A percentile compares a stretch with the other conserved stretches of the same genome.
Evolutionary conservation across 768 basidiomycete species (phyloP).

Genomic region (Kwoniella dejecticola): DNA sequence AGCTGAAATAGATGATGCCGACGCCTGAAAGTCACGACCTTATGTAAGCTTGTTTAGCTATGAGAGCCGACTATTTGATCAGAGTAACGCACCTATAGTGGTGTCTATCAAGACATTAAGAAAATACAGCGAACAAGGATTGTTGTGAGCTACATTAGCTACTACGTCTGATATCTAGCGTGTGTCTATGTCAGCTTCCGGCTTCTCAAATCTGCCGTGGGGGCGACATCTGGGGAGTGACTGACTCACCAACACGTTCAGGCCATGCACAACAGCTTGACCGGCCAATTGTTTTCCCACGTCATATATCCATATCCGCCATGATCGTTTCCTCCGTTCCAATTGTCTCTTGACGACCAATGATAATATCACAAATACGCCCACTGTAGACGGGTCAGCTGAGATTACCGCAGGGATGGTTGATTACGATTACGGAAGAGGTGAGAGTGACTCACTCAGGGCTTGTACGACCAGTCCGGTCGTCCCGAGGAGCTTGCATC

Average conservation of each 20-base stretch:
- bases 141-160: conserved; percentile 67
- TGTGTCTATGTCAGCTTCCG: too few relatives aligned
- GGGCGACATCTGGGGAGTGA: too few relatives aligned
- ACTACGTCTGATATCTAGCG: conserved; percentile 71
- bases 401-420: background rate
- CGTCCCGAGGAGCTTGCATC: conserved; percentile 51
- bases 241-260: conserved; percentile 49
- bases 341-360: conserved; percentile 84
- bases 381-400: conserved; percentile 71
- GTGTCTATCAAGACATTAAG: conserved; percentile 91
- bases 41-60: background rate
- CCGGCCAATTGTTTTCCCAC: conserved; percentile 87
- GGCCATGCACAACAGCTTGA: conserved; percentile 52
- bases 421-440: too few relatives aligned
- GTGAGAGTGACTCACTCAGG: conserved; percentile 34
- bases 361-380: conserved; percentile 82
- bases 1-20: conserved; percentile 72
- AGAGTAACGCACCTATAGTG: conserved; percentile 68
- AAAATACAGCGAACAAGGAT: conserved; percentile 85
- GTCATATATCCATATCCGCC: conserved; percentile 95
- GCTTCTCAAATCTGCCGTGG: too few relatives aligned
- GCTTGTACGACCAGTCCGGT: conserved; percentile 51
- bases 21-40: conserved; percentile 64
- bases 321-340: conserved; percentile 80
- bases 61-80: background rate